Evolutionary conservation across 1,284 basidiomycete genomes (phyloP).

Genomic region (Papiliotrema terrestris): DNA sequence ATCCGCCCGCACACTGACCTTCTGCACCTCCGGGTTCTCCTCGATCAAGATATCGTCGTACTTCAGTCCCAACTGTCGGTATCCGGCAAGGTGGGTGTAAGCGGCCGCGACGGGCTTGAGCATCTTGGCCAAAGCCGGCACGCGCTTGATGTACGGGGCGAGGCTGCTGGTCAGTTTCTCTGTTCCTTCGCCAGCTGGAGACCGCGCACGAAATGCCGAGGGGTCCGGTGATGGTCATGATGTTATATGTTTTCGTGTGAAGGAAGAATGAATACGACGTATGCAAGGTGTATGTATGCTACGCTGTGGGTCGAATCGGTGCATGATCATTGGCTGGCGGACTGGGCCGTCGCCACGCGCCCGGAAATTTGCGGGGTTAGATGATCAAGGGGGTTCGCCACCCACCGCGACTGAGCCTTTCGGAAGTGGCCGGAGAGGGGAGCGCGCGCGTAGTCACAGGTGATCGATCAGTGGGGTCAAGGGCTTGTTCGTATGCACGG

Average conservation of each 20-base stretch:
- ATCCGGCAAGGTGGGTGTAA: slow-evolving; percentile 78
- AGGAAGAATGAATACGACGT: neutral
- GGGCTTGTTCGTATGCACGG: too few relatives aligned
- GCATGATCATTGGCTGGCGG: neutral
- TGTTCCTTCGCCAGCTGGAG: neutral
- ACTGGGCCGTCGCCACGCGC: neutral
- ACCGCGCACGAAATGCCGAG: slow-evolving; percentile 60
- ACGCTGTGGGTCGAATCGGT: neutral
- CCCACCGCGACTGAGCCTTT: neutral
- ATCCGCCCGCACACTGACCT: slow-evolving; percentile 56
- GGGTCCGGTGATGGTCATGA: slow-evolving; percentile 56
- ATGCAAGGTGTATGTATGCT: neutral
- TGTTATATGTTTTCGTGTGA: slow-evolving; percentile 6
- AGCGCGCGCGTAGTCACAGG: too few relatives aligned
- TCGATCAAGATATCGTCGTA: slow-evolving; percentile 95
- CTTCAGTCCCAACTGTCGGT: slow-evolving; percentile 83
- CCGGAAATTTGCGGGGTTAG: neutral
- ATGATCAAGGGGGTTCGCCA: neutral
- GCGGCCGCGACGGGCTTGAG: slow-evolving; percentile 77
- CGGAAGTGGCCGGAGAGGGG: too few relatives aligned
- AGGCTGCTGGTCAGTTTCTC: slow-evolving; percentile 46
- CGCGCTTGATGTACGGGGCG: slow-evolving; percentile 69
- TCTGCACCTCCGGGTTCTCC: slow-evolving; percentile 79
- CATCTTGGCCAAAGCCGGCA: slow-evolving; percentile 52
- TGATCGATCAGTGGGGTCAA: too few relatives aligned